Evolutionary conservation across 139 green algal genomes (phyloP).

Genomic region (Tetradesmus obliquus): DNA sequence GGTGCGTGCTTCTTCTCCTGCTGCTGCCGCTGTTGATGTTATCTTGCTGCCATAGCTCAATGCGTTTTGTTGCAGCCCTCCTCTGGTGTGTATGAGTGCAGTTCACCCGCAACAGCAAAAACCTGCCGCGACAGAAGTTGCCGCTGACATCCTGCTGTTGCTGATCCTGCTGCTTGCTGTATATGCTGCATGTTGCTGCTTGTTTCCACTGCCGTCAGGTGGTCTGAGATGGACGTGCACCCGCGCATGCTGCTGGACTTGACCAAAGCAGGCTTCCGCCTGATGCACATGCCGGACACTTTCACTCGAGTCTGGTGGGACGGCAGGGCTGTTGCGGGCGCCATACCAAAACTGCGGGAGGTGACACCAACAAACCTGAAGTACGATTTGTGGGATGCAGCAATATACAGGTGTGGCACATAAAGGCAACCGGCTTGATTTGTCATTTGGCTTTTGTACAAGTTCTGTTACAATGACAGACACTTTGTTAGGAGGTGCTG

Average conservation of each 20-base stretch:
- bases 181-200: too few species aligned
- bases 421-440: too few species aligned
- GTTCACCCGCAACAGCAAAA: background rate
- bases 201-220: background rate
- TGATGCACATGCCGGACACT: background rate
- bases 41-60: too few species aligned
- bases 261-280: background rate
- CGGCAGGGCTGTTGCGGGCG: background rate
- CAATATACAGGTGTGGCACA: constrained; percentile 34
- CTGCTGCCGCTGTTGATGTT: background rate
- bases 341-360: constrained; percentile 37
- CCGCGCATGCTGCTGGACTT: constrained; percentile 14
- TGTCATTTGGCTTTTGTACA: too few species aligned
- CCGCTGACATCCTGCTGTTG: background rate
- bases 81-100: background rate
- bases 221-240: background rate
- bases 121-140: background rate
- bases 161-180: background rate
- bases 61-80: too few species aligned
- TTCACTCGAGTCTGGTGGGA: background rate
- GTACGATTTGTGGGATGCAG: constrained; percentile 68
- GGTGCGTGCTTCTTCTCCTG: background rate
- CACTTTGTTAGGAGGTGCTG: too few species aligned
- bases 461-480: too few species aligned
- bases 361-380: constrained; percentile 63